Base-by-base conservation (phyloP, 2,329 filamentous ascomycete genomes). In the Monosporascus sp. region DNA sequence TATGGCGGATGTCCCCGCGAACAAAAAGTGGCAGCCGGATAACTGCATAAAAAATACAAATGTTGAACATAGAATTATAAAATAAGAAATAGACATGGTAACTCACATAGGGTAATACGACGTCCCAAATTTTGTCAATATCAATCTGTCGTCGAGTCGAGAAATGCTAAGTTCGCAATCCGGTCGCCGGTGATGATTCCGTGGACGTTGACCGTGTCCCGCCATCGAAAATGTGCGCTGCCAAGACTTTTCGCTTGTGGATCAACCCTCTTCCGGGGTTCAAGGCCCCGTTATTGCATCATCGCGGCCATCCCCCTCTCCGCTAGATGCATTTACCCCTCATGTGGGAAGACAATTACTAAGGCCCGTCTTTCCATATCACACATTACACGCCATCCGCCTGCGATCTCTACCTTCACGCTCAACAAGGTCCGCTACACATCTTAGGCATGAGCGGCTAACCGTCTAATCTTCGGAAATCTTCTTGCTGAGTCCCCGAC, bases 211-310 rank as follows among this genome's bases (percentile, higher is more conserved):
- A 49, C 52, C 53, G 52, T 22, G 45, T 34, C 38, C 38, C 52
- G 45, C 48, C 48, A 50, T 56, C 53, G 63, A 64, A 66, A 66
- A 64, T 66, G 64, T 66, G 64, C 64, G 64, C 59, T 60, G 64
- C 63, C 64, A 65, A 66, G 63, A 65, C 59, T 66, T 62, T 59
- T 65, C 63, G 64, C 63, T 61, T 59, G 63, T 58, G 64, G 64
- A 66, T 64, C 63, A 66, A 66, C 64, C 64, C 64, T 66, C 61
- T 65, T 66, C 64, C 63, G 63, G 51, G 37, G 20, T 38, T 2
- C 19, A 41, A 14, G 14, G 20, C 26, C 43, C 24, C 24, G 22
- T 44, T 24, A 44, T 44, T 44, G 41, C 41, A 44, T 44, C 31
- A 34, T 34, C 31, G 31, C 31, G 31, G 4, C 27, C 27, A 31